Percentiles rank a stretch among this genome's conserved stretches.
Conservation (phyloP, 169 alveolate species). For the Neospora caninum region DNA sequence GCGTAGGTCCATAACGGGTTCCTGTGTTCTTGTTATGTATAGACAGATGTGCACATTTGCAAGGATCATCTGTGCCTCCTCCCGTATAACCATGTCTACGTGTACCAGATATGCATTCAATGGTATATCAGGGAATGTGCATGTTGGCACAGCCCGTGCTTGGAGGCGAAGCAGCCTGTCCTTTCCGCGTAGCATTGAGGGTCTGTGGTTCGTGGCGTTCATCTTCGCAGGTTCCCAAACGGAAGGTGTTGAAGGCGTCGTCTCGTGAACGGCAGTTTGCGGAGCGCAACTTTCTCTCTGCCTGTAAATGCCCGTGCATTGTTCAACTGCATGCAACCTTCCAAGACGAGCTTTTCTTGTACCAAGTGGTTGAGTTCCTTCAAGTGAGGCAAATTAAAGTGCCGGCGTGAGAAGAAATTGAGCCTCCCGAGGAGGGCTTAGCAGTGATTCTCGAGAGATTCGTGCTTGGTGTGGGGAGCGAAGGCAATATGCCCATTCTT, state of each 20-base stretch:
- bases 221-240: slow-evolving; percentile 31
- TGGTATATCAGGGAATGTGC: not conserved
- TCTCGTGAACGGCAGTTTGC: slow-evolving; percentile 55
- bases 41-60: no score
- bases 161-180: not conserved
- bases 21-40: no score
- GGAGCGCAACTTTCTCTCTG: slow-evolving; percentile 39
- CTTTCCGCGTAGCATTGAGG: not conserved
- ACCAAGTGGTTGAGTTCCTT: slow-evolving; percentile 90
- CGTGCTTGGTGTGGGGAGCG: no score
- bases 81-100: no score
- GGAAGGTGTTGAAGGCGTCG: slow-evolving; percentile 10
- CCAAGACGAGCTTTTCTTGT: slow-evolving; percentile 85
- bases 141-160: not conserved
- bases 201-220: not conserved
- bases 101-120: no score
- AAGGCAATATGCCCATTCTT: no score
- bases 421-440: no score
- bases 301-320: slow-evolving; percentile 49
- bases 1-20: no score
- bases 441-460: no score
- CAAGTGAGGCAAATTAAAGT: not conserved
- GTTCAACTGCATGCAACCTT: slow-evolving; percentile 85
- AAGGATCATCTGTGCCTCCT: no score
- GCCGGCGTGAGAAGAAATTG: not conserved